Evolutionary conservation across 2,329 filamentous ascomycete species (phyloP), one percentile per base, ranked within the genome.

Genomic region (Fusarium ramigenum): DNA sequence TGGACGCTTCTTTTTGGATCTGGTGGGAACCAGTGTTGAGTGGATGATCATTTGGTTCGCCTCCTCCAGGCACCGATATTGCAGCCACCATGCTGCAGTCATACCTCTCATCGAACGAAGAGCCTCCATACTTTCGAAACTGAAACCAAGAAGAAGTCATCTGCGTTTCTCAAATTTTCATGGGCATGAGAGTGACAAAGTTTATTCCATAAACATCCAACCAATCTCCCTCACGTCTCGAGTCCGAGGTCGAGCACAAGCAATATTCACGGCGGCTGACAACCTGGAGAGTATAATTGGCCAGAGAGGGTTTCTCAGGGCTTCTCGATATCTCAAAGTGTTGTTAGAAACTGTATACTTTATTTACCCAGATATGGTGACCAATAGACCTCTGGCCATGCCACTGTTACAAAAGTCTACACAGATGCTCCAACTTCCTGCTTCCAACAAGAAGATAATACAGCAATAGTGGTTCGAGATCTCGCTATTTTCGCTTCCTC

Each of bases 401-500:
- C 1, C 5, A 32, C 28, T 9, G 21, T 12, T 28, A 4, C 21
- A 19, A 18, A 23, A 11, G 28, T 19, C 15, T 19, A 30, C 8
- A 3, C 25, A 25, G 25, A 25, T 25, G 25, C 25, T 25, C 25
- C 9, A 18, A 34, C 15, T 19, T 23, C 10, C 7, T 23, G 11
- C n/a, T 23, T 50, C 6, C 16, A 23, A 50, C 16, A 34, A 23
- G 10, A 50, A 23, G 47, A 19, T 19, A 23, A 23, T 19, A 50
- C 2, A 6, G 4, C 8, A 34, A 2, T 9, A 50, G 19, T 34
- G 4, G 4, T 4, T 19, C 6, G 6, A 34, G 16, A 4, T 12
- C n/a, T 34, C n/a, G 1, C 0, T 14, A 3, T 14, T 34, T 5
- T 9, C 7, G 1, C 1, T n/a, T 23, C 4, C 5, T 23, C 8